Conservation (phyloP, 148 eudicot genomes). For the Nepenthes gracilis region DNA sequence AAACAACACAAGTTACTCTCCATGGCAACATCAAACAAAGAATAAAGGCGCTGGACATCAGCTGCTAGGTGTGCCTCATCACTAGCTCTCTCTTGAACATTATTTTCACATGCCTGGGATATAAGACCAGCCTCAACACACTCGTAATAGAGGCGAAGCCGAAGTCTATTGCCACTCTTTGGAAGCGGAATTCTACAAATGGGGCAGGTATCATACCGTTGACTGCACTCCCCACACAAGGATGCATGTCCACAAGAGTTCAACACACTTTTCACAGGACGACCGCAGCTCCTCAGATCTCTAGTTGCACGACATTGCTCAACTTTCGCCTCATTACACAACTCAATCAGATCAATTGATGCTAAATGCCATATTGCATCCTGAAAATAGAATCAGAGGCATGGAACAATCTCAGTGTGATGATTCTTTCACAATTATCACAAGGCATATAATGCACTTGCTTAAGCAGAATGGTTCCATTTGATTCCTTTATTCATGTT, state of each 20-base stretch:
- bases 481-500: no score
- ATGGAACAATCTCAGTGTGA: not conserved
- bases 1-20: constrained; percentile 73
- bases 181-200: constrained; percentile 65
- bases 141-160: constrained; percentile 86
- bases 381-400: constrained; percentile 24
- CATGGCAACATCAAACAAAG: constrained; percentile 87
- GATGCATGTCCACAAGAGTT: constrained; percentile 92
- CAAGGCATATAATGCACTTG: no score
- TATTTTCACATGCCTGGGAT: constrained; percentile 50
- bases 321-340: constrained; percentile 88
- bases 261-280: constrained; percentile 58
- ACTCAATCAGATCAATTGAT: constrained; percentile 72
- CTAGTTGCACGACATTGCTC: constrained; percentile 93
- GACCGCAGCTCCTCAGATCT: constrained; percentile 90
- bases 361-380: constrained; percentile 79
- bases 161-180: constrained; percentile 40
- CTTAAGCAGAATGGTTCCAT: no score
- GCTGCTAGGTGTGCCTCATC: constrained; percentile 39
- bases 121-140: constrained; percentile 87
- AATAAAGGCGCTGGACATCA: constrained; percentile 76
- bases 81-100: constrained; percentile 49
- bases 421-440: no score
- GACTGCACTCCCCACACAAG: constrained; percentile 85
- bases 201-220: constrained; percentile 84